phyloP scores from a whole-genome alignment of 2,329 filamentous ascomycete species.

The Fusarium proliferatum region DNA sequence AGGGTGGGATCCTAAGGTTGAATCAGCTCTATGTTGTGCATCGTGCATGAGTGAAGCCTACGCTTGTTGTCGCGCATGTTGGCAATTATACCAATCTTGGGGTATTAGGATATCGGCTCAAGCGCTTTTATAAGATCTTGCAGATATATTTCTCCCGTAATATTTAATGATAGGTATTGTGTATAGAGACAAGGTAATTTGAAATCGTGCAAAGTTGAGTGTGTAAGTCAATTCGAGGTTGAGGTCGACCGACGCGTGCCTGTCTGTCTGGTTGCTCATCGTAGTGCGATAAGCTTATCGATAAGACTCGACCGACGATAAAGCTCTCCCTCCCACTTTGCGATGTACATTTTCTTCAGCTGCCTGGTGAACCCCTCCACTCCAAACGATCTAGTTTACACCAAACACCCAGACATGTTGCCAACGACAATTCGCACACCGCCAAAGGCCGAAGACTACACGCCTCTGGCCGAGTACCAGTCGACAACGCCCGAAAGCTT shows the following conservation, averaged over 20 bases:
- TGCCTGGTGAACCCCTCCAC: slow-evolving; percentile 38
- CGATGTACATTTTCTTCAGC: slow-evolving; percentile 37
- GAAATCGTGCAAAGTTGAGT: not conserved
- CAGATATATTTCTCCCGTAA: not conserved
- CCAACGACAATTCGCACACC: slow-evolving; percentile 67
- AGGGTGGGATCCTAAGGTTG: slow-evolving; percentile 76
- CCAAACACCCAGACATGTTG: slow-evolving; percentile 47
- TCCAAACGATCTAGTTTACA: slow-evolving; percentile 22
- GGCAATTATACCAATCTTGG: not conserved
- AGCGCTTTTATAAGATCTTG: not conserved
- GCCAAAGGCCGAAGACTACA: slow-evolving; percentile 70
- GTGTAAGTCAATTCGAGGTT: slow-evolving; percentile 3
- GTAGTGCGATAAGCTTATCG: slow-evolving; percentile 29
- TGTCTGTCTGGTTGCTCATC: not conserved
- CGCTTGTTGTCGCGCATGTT: slow-evolving; percentile 52
- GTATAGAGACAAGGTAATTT: not conserved
- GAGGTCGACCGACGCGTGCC: slow-evolving; percentile 6
- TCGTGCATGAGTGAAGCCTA: slow-evolving; percentile 35
- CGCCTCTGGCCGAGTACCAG: slow-evolving; percentile 74
- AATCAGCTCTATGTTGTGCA: slow-evolving; percentile 24
- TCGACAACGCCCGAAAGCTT: slow-evolving; percentile 78
- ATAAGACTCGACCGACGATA: slow-evolving; percentile 31
- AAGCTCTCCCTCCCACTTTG: slow-evolving; percentile 30
- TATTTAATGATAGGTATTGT: not conserved
- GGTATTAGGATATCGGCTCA: not conserved